These are phyloP conservation scores for Claviceps capensis DNA, from an alignment of 2,329 filamentous ascomycete species.

Conservation along the genomic window DNA sequence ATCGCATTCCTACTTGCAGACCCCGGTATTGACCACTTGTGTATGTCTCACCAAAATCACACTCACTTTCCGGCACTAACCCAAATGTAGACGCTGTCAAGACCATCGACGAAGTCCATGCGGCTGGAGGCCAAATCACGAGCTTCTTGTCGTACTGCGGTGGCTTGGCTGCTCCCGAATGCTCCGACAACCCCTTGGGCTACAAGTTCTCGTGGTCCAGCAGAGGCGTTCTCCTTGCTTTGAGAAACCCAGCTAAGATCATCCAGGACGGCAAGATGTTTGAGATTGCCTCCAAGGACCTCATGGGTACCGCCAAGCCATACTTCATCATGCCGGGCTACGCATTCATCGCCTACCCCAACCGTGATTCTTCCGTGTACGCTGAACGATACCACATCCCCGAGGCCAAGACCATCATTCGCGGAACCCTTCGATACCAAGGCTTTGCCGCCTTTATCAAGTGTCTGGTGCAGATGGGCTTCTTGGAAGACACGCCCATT, in stretches of 20 bases:
- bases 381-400: conserved; percentile 83
- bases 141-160: conserved; percentile 79
- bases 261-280: conserved; percentile 67
- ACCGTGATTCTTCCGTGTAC: conserved; percentile 81
- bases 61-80: background rate
- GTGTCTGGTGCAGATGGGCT: conserved; percentile 77
- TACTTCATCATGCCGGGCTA: conserved; percentile 82
- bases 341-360: conserved; percentile 83
- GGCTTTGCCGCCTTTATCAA: conserved; percentile 88
- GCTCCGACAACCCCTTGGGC: conserved; percentile 66
- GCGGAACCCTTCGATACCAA: conserved; percentile 69
- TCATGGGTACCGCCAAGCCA: conserved; percentile 53
- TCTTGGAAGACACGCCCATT: conserved; percentile 59
- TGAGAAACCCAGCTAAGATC: conserved; percentile 74
- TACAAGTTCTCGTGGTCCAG: conserved; percentile 77
- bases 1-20: conserved; percentile 22
- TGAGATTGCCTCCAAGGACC: conserved; percentile 34
- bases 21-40: conserved; percentile 59
- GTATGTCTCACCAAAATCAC: conserved; percentile 6
- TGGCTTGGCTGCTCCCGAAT: conserved; percentile 44
- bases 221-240: conserved; percentile 75
- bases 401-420: conserved; percentile 78
- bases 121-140: conserved; percentile 69
- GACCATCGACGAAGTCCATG: conserved; percentile 79
- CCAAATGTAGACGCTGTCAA: conserved; percentile 58